phyloP scores from a whole-genome alignment of 208 protist genomes.

The Trypanosoma avium region DNA sequence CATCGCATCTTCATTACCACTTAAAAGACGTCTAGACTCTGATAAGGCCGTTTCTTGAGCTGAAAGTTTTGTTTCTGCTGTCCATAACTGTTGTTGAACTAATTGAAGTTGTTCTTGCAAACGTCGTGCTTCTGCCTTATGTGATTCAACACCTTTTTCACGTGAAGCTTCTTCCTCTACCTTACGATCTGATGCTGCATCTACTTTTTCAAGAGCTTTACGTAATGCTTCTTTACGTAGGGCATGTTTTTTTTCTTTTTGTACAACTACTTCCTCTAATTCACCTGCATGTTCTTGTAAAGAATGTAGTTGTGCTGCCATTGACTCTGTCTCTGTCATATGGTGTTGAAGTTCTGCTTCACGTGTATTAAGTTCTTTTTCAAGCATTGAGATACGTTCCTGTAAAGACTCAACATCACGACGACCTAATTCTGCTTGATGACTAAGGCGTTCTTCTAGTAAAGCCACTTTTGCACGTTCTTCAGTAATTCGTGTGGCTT shows the following conservation, averaged over 20 bases:
- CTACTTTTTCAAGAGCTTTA: slow-evolving; percentile 43
- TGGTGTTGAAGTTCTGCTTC: slow-evolving; percentile 26
- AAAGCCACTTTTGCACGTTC: slow-evolving; percentile 48
- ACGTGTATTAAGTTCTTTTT: slow-evolving; percentile 29
- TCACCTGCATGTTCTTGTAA: slow-evolving; percentile 16
- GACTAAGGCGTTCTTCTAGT: slow-evolving; percentile 50
- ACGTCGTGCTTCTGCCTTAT: slow-evolving; percentile 33
- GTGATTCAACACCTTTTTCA: slow-evolving; percentile 8
- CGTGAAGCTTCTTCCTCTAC: slow-evolving; percentile 36
- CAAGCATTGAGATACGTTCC: slow-evolving; percentile 8
- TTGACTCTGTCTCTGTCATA: slow-evolving; percentile 19
- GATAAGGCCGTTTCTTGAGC: background rate
- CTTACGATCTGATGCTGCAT: slow-evolving; percentile 28
- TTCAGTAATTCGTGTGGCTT: slow-evolving; percentile 49
- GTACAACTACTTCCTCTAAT: slow-evolving; percentile 27
- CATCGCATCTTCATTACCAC: background rate
- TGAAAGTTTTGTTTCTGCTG: slow-evolving; percentile 18
- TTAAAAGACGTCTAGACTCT: background rate
- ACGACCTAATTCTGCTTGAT: slow-evolving; percentile 32
- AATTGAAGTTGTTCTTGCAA: slow-evolving; percentile 35
- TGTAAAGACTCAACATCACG: slow-evolving; percentile 5
- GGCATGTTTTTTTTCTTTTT: slow-evolving; percentile 44
- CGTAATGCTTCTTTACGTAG: slow-evolving; percentile 41
- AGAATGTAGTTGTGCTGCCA: slow-evolving; percentile 15
- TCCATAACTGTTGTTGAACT: slow-evolving; percentile 23